Evolutionary conservation across 805 yeast species (phyloP), one percentile per base, ranked within the genome.

Genomic region (Middelhovenomyces tepae): DNA sequence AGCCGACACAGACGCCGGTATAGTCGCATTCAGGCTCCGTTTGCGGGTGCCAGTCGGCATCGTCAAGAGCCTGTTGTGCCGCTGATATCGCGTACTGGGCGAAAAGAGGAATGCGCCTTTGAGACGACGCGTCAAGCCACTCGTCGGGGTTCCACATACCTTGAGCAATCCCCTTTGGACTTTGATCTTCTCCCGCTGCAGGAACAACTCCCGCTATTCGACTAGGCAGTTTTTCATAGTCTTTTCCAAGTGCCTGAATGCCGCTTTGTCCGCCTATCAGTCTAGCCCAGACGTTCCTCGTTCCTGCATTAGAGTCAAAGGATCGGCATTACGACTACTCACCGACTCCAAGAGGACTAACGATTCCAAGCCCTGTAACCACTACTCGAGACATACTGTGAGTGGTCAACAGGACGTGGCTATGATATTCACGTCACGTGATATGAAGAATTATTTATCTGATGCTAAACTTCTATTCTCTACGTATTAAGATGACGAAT

Each of bases 311-410:
- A 89, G 82, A 3, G 73, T n/a, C n/a, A n/a, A n/a, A n/a, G n/a
- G n/a, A n/a, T n/a, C n/a, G n/a, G n/a, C n/a, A n/a, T n/a, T n/a
- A 57, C 9, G 53, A 54, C 10, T 47, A 47, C 3, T 64, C 68
- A 1, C 86, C 87, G 4, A 75, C 74, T 0, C 96, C 97, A 3
- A 91, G 59, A 0, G 98, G 98, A 0, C 91, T 73, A 1, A 87
- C 71, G 17, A 82, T 59, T 0, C 97, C 97, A 5, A 91, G 52
- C 0, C 98, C 98, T 0, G 98, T 91, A 1, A 89, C 78, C 1
- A 89, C 96, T 0, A 89, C 94, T 56, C 95, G 23, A 19, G 34
- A 11, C 43, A 40, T 38, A 11, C 16, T 23, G 13, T 9, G 16
- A 31, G 37, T 15, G 45, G 20, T n/a, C n/a, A n/a, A n/a, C n/a